These are phyloP conservation scores for Aaosphaeria pasadenensis DNA, from an alignment of 2,329 filamentous ascomycete species.

Conservation along the genomic window DNA sequence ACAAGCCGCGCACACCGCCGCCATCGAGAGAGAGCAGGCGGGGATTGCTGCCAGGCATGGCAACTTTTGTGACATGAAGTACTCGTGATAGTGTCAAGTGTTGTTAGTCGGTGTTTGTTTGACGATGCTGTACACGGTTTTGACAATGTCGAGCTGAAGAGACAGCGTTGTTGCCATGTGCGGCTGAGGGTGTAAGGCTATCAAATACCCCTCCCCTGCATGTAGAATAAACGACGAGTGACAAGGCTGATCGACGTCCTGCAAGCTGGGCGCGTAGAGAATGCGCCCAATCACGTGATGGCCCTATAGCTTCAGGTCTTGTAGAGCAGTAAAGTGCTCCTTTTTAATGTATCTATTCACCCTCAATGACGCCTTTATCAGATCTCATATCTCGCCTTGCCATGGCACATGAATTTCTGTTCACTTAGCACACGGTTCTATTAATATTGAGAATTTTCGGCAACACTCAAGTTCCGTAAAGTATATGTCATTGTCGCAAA, in stretches of 20 bases:
- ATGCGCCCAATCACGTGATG: too few species aligned
- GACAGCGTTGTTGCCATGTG: neutral
- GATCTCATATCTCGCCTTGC: too few species aligned
- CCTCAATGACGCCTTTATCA: too few species aligned
- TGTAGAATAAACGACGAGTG: neutral
- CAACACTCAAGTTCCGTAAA: too few species aligned
- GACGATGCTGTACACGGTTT: neutral
- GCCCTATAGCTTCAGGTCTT: too few species aligned
- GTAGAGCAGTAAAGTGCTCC: too few species aligned
- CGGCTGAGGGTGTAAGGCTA: neutral
- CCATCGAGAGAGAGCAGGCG: slow-evolving; percentile 12
- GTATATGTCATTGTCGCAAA: too few species aligned
- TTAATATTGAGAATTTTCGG: too few species aligned
- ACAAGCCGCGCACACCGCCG: slow-evolving; percentile 14
- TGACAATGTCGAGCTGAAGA: neutral
- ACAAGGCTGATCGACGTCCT: neutral
- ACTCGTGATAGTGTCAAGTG: neutral
- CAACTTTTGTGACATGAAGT: neutral
- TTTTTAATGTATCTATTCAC: too few species aligned
- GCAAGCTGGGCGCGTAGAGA: neutral
- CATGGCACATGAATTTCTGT: too few species aligned
- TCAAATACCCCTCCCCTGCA: neutral
- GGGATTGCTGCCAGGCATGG: slow-evolving; percentile 1
- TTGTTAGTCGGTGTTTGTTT: neutral
- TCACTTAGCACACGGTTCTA: too few species aligned